Evolutionary conservation across 768 basidiomycete species (phyloP), one percentile per base, ranked within the genome.

Genomic region (Pleurotus tuoliensis): DNA sequence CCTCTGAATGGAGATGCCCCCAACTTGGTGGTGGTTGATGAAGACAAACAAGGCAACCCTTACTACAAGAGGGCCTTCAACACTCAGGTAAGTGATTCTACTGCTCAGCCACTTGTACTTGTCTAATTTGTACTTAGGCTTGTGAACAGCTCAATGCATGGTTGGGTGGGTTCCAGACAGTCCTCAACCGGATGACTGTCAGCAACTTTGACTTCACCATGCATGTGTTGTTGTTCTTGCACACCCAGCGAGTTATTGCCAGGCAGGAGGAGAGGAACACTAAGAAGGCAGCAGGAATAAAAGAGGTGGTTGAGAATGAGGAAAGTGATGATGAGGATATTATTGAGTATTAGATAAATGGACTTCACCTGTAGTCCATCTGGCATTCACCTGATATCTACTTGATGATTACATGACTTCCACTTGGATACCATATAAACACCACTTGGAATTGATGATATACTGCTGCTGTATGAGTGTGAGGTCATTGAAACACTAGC

Each of bases 131-230:
- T 22, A 30, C 30, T 30, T 58, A 68, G 56, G 67, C 64, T 47
- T 68, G 67, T 60, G 66, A 71, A 41, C 69, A 71, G 55, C 62
- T 71, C 15, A 70, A 69, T 65, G 55, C 64, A 11, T 72, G 70
- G 69, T 45, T 71, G 27, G 67, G 61, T 47, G 66, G 69, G 7
- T 71, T 64, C 66, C 67, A 71, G 46, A 59, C 64, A 30, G 65
- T 66, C 61, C 48, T 71, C 27, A 65, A 63, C 24, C 50, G 62
- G 46, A 70, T 69, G 64, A 59, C 58, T 5, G 51, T 54, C 20
- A 44, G 55, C 3, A 70, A 69, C 56, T 71, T 67, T 47, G 34
- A 56, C 46, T 56, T 45, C 44, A 38, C 34, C 18, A 38, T 56
- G 12, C 45, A 47, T 56, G 27, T 38, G 11, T 20, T 56, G 45